Conservation (phyloP, 176 grass and related monocot genomes). For the Alloteropsis semialata region DNA sequence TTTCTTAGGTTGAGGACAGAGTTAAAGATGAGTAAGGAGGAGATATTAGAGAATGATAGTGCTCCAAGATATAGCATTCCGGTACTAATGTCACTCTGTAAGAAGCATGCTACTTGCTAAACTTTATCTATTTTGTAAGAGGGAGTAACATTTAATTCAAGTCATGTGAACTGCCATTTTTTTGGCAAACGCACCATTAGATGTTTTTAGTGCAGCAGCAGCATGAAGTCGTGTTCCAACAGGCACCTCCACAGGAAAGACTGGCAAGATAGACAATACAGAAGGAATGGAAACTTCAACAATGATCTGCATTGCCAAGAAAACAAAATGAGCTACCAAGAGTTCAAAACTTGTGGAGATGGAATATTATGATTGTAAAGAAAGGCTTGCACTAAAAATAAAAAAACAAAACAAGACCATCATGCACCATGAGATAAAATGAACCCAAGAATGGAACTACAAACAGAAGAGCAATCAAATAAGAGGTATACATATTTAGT, state of each 20-base stretch:
- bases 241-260: slow-evolving; percentile 82
- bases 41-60: not conserved
- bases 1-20: not conserved
- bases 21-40: not conserved
- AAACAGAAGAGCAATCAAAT: slow-evolving; percentile 6
- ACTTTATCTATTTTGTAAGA: slow-evolving; percentile 2
- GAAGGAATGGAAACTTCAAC: slow-evolving; percentile 82
- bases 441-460: not conserved
- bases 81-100: not conserved
- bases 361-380: not conserved
- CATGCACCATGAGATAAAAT: slow-evolving; percentile 3
- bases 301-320: slow-evolving; percentile 50
- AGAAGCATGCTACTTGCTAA: not conserved
- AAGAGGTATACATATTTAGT: not conserved
- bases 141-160: slow-evolving; percentile 13
- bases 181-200: slow-evolving; percentile 45
- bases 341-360: not conserved
- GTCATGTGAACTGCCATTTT: slow-evolving; percentile 32
- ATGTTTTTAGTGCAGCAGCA: slow-evolving; percentile 68
- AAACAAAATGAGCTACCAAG: slow-evolving; percentile 19
- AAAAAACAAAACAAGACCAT: not conserved
- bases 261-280: slow-evolving; percentile 61
- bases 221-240: slow-evolving; percentile 79
- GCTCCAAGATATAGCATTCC: not conserved
- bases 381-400: not conserved